Evolutionary conservation across 2,329 filamentous ascomycete species (phyloP).

Genomic region (Claviceps arundinis): DNA sequence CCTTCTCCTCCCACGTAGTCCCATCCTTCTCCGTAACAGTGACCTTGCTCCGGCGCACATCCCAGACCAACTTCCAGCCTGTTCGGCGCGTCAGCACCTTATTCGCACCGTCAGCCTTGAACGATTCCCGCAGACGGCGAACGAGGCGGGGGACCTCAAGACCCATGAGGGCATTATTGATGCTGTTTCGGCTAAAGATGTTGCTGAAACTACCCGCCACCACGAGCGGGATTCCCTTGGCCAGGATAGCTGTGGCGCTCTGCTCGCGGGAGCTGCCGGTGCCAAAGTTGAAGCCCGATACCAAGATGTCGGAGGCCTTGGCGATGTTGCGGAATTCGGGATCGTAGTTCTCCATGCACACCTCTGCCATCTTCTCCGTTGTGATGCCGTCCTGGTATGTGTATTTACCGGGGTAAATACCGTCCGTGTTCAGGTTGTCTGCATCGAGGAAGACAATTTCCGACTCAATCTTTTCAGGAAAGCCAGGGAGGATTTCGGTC

Average conservation of each 20-base stretch:
- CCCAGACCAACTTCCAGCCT: slow-evolving; percentile 75
- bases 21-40: slow-evolving; percentile 54
- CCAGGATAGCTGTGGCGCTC: slow-evolving; percentile 75
- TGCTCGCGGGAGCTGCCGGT: slow-evolving; percentile 59
- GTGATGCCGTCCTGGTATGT: slow-evolving; percentile 83
- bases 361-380: slow-evolving; percentile 67
- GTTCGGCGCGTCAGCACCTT: slow-evolving; percentile 27
- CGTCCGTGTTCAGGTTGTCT: neutral
- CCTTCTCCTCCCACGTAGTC: slow-evolving; percentile 61
- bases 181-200: slow-evolving; percentile 67
- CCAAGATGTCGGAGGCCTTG: slow-evolving; percentile 63
- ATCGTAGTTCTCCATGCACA: slow-evolving; percentile 94
- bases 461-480: neutral
- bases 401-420: slow-evolving; percentile 41
- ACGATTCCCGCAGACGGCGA: slow-evolving; percentile 50
- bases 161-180: slow-evolving; percentile 67
- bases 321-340: slow-evolving; percentile 50
- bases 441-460: slow-evolving; percentile 1
- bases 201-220: slow-evolving; percentile 72
- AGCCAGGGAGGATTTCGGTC: slow-evolving; percentile 7
- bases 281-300: slow-evolving; percentile 81
- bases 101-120: slow-evolving; percentile 22
- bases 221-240: slow-evolving; percentile 67
- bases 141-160: slow-evolving; percentile 58
- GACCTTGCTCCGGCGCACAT: slow-evolving; percentile 59